Base-by-base conservation (phyloP, 495 filamentous ascomycete genomes). In the Aspergillus egyptiacus region DNA sequence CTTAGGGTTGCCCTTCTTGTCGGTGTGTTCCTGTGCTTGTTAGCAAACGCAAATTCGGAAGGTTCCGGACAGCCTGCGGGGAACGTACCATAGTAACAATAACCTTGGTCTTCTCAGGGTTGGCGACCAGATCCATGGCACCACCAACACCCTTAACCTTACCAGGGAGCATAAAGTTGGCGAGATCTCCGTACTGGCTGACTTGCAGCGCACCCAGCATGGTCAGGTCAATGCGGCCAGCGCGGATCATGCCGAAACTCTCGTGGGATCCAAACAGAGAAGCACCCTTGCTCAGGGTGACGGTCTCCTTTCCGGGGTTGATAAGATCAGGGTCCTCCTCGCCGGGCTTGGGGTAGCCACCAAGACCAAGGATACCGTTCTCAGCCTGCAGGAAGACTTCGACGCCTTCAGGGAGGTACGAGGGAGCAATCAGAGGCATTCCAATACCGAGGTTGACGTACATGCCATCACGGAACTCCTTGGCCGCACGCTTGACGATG, bases 131-230 rank as follows among this genome's bases (percentile, higher is more conserved):
- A 60, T 95, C 89, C 89, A 95, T 95, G 53, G 89, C 89, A 45
- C 89, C 89, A 22, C 89, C 89, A 58, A 95, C 87, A 17, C 89
- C 89, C 79, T 95, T 95, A 54, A 95, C 84, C 77, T 93, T 94
- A 53, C 89, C 89, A 6, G 89, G 89, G 48, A 95, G 69, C 82
- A 91, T 91, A 47, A 71, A 71, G 66, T 71, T 71, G 56, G 68
- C 68, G 14, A 71, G 56, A 48, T 71, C 70, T 28, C 89, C 89
- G 44, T 72, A 80, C 50, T 79, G 84, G 59, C 75, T 81, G 38
- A 94, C 89, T 66, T 95, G 89, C 81, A 95, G 89, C 31, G 89
- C 89, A 44, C 89, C 89, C 13, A 95, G 75, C 60, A 95, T 93
- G 22, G 89, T 91, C 34, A 95, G 71, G 68, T 95, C 82, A 62